Conservation (phyloP, 2,329 filamentous ascomycete genomes). For the Emmonsiellopsis sp. region DNA sequence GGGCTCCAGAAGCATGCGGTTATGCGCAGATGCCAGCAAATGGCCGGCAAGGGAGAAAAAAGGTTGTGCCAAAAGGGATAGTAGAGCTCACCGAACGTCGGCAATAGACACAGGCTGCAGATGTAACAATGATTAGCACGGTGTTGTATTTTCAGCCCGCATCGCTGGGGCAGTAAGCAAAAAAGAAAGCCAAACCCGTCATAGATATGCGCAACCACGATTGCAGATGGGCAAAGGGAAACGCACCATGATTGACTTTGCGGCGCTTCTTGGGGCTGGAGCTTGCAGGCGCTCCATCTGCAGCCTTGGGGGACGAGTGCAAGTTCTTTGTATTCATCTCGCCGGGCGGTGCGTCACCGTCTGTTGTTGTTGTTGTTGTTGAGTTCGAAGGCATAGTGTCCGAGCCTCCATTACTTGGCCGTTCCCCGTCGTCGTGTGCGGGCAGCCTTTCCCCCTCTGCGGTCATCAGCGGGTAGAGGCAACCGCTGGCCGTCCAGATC, state of each 20-base stretch:
- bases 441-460: constrained; percentile 9
- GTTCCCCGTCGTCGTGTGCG: constrained; percentile 4
- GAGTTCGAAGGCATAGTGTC: constrained; percentile 13
- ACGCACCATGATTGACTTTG: constrained; percentile 81
- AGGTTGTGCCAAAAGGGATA: neutral
- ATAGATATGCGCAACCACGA: neutral
- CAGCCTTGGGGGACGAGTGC: constrained; percentile 12
- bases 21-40: constrained; percentile 12
- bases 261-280: constrained; percentile 69
- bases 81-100: constrained; percentile 69
- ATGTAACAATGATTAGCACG: constrained; percentile 29
- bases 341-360: constrained; percentile 16
- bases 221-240: constrained; percentile 5
- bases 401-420: constrained; percentile 19
- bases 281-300: constrained; percentile 26
- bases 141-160: constrained; percentile 6
- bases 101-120: constrained; percentile 77
- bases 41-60: neutral
- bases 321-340: constrained; percentile 23
- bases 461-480: constrained; percentile 8
- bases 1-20: constrained; percentile 8
- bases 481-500: neutral
- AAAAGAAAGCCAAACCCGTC: neutral
- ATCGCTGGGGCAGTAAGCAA: neutral
- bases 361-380: constrained; percentile 5